phyloP scores from a whole-genome alignment of 768 basidiomycete genomes.

The Termitomyces bulborhizus region DNA sequence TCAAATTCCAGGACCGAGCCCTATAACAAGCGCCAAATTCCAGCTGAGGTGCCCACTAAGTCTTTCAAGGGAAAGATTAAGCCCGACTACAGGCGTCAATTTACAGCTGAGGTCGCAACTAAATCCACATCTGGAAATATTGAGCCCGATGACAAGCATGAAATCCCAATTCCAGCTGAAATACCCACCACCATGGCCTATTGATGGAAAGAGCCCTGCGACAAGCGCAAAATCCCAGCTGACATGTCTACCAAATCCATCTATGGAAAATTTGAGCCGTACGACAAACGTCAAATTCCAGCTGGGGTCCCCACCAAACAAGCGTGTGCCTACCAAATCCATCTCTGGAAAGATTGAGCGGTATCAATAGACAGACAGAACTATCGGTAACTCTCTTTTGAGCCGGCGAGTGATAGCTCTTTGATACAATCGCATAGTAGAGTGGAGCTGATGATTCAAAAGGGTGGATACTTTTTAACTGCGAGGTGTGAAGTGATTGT shows the following conservation, averaged over 20 bases:
- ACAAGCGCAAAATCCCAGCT: neutral
- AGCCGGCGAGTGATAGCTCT: neutral
- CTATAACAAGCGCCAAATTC: slow-evolving; percentile 13
- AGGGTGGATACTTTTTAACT: neutral
- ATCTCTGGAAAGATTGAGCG: neutral
- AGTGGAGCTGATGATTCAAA: neutral
- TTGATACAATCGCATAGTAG: neutral
- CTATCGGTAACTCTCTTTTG: neutral
- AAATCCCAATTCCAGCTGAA: slow-evolving; percentile 16
- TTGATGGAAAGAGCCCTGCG: neutral
- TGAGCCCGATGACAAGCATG: slow-evolving; percentile 14
- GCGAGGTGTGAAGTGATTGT: neutral
- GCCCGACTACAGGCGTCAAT: neutral
- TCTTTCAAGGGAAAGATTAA: neutral
- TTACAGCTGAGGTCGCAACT: slow-evolving; percentile 18
- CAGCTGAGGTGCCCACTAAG: neutral
- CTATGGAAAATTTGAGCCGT: neutral
- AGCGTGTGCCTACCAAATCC: neutral
- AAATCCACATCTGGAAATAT: slow-evolving; percentile 17
- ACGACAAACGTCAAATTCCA: neutral
- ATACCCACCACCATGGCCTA: neutral
- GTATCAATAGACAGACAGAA: neutral
- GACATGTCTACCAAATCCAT: neutral
- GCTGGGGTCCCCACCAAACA: neutral
- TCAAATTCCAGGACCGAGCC: neutral